Percentiles rank a stretch among this genome's conserved stretches.
Evolutionary conservation across 805 yeast species (phyloP).

Genomic region (Kockiozyma suomiensis): DNA sequence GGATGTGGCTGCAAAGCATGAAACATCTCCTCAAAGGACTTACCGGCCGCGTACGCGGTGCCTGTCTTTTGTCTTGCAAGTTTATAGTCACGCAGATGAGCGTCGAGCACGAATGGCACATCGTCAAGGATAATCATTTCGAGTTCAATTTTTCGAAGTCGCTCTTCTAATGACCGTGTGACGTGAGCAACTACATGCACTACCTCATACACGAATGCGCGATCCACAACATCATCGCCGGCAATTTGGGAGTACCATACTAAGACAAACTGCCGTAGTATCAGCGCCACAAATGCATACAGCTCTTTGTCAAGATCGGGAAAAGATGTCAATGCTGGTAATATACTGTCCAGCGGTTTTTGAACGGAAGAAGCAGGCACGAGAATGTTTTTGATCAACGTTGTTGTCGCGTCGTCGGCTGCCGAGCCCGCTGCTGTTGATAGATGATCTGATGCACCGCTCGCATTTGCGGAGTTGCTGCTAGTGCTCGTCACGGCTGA

Average conservation of each 20-base stretch:
- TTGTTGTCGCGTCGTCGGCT: slow-evolving; percentile 26
- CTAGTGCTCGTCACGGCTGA: neutral
- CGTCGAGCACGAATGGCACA: slow-evolving; percentile 47
- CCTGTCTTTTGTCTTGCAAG: slow-evolving; percentile 40
- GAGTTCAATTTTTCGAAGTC: slow-evolving; percentile 42
- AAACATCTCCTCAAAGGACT: slow-evolving; percentile 43
- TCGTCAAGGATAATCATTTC: slow-evolving; percentile 50
- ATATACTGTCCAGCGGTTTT: slow-evolving; percentile 23
- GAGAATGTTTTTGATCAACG: slow-evolving; percentile 28
- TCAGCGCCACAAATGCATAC: slow-evolving; percentile 51
- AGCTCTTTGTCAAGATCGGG: slow-evolving; percentile 49
- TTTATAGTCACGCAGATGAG: slow-evolving; percentile 44
- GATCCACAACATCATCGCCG: slow-evolving; percentile 41
- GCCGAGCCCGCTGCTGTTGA: slow-evolving; percentile 7
- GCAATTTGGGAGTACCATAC: slow-evolving; percentile 51
- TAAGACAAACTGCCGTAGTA: slow-evolving; percentile 52
- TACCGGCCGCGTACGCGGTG: slow-evolving; percentile 43
- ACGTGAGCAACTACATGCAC: slow-evolving; percentile 47
- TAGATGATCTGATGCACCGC: neutral
- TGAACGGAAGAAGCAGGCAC: slow-evolving; percentile 29
- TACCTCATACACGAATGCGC: slow-evolving; percentile 49
- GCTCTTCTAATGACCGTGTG: slow-evolving; percentile 46
- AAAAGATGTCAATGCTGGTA: slow-evolving; percentile 33
- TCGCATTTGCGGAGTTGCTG: neutral
- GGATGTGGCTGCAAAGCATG: slow-evolving; percentile 44